A percentile compares a stretch with the other conserved stretches of the same genome.
Evolutionary conservation across 441 rosid genomes (phyloP).

Genomic region (Erodium texanum): DNA sequence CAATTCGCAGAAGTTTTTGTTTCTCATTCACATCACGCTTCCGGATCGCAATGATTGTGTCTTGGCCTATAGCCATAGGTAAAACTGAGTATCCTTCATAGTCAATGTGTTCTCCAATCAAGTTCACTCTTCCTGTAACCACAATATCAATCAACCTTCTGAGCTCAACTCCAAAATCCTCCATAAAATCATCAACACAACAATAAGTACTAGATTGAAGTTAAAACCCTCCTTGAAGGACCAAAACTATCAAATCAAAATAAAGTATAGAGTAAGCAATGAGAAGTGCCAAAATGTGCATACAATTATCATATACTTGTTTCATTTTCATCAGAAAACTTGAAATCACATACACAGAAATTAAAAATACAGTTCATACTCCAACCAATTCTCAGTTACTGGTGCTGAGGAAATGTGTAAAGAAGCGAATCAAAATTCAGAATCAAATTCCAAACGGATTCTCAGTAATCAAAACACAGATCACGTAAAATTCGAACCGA

Average conservation of each 20-base stretch:
- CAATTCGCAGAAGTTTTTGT: conserved; percentile 49
- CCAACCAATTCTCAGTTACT: neutral
- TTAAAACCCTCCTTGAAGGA: neutral
- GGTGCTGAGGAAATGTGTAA: neutral
- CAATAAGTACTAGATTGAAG: neutral
- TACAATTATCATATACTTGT: neutral
- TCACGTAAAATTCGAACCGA: neutral
- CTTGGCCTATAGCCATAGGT: conserved; percentile 96
- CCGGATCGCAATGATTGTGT: conserved; percentile 69
- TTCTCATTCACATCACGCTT: conserved; percentile 38
- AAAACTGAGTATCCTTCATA: conserved; percentile 97
- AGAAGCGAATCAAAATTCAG: neutral
- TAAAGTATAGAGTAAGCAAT: neutral
- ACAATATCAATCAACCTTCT: neutral
- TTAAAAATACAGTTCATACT: conserved; percentile 10
- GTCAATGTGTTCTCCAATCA: conserved; percentile 96
- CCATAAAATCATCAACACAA: neutral
- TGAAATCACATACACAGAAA: too few species aligned
- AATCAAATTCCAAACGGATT: neutral
- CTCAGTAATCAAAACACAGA: neutral
- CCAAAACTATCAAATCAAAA: neutral
- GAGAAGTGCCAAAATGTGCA: neutral
- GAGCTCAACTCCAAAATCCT: too few species aligned
- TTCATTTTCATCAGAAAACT: too few species aligned
- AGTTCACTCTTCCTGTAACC: conserved; percentile 62